Percentiles rank a stretch among this genome's conserved stretches.
Conservation (phyloP, 371 early-diverging fungal genomes). For the Rhizomucor pusillus region DNA sequence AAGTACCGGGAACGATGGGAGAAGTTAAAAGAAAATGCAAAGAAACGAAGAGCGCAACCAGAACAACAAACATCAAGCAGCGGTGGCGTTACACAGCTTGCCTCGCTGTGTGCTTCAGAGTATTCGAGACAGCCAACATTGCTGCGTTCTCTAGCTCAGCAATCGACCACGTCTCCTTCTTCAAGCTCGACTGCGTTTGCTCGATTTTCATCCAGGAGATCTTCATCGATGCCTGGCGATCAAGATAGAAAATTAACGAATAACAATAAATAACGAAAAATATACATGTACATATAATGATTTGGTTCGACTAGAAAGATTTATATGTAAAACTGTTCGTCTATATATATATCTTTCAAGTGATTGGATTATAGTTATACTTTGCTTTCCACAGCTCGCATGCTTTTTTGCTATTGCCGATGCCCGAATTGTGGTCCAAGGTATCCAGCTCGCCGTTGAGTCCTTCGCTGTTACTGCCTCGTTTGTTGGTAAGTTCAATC, state of each 20-base stretch:
- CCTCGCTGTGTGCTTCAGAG: constrained; percentile 9
- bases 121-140: constrained; percentile 11
- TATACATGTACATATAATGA: not conserved
- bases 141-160: constrained; percentile 21
- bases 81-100: constrained; percentile 4
- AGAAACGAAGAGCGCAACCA: constrained; percentile 48
- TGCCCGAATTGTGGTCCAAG: constrained; percentile 9
- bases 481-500: constrained; percentile 39
- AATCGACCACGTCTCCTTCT: constrained; percentile 7
- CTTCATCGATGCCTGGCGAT: not conserved
- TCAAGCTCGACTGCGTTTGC: not conserved
- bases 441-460: constrained; percentile 16
- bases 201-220: not conserved
- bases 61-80: constrained; percentile 8
- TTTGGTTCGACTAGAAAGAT: not conserved
- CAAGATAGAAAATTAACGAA: not conserved
- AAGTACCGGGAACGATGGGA: constrained; percentile 89
- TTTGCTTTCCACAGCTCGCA: constrained; percentile 33
- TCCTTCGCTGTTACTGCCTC: constrained; percentile 12
- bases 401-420: constrained; percentile 30
- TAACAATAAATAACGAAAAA: not conserved
- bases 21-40: constrained; percentile 84
- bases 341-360: not conserved
- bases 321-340: not conserved
- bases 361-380: constrained; percentile 18